A percentile compares a stretch with the other conserved stretches of the same genome.
These are phyloP conservation scores for Fabrea salina DNA, from an alignment of 169 alveolate species.

Conservation along the genomic window DNA sequence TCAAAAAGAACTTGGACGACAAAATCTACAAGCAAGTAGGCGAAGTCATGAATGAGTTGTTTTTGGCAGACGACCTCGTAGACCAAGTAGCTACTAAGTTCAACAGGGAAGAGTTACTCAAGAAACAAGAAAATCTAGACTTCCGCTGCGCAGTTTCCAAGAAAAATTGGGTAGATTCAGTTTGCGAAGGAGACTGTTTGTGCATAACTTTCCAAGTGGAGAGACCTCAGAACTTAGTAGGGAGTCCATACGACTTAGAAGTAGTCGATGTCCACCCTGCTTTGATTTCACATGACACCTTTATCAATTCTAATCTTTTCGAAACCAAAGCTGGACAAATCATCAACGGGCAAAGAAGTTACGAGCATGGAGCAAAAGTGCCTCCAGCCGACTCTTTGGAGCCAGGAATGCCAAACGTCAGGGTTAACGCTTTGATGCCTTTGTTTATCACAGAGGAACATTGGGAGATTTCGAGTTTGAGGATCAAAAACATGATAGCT, in stretches of 20 bases:
- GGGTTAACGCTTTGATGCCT: constrained; percentile 14
- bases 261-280: background rate
- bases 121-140: background rate
- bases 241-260: background rate
- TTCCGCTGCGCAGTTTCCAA: background rate
- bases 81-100: background rate
- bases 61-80: background rate
- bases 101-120: background rate
- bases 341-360: background rate
- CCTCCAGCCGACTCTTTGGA: background rate
- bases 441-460: constrained; percentile 10
- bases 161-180: background rate
- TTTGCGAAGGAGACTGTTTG: constrained; percentile 30
- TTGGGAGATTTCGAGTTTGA: background rate
- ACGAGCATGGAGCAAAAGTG: constrained; percentile 6
- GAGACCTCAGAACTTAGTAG: constrained; percentile 5
- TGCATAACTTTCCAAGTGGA: constrained; percentile 26
- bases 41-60: background rate
- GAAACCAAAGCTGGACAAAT: constrained; percentile 29
- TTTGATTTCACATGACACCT: background rate
- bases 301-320: constrained; percentile 18
- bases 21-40: constrained; percentile 11
- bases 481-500: background rate
- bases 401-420: background rate
- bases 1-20: constrained; percentile 15